A percentile compares a stretch with the other conserved stretches of the same genome.
Evolutionary conservation across 495 filamentous ascomycete species (phyloP).

Genomic region (Aspergillus indologenus): DNA sequence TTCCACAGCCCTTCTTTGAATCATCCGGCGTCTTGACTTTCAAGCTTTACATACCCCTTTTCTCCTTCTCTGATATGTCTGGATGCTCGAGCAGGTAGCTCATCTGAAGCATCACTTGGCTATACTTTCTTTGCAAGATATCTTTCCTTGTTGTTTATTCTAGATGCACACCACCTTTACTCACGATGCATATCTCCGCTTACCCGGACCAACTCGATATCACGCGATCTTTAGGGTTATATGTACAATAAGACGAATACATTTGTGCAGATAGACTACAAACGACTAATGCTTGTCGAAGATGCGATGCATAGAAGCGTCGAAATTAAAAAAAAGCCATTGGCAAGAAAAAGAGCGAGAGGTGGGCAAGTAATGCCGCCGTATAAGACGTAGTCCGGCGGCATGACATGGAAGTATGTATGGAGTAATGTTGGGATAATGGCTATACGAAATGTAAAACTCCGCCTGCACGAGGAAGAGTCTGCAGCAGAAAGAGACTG

Average conservation of each 20-base stretch:
- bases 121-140: conserved; percentile 3
- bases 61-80: not conserved
- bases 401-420: not conserved
- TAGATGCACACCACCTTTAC: not conserved
- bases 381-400: not conserved
- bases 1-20: not conserved
- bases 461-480: not conserved
- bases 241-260: conserved; percentile 3
- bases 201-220: not conserved
- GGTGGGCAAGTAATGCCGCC: not conserved
- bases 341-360: not conserved
- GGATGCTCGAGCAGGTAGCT: not conserved
- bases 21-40: not conserved
- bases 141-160: not conserved
- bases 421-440: not conserved
- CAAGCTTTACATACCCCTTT: conserved; percentile 4
- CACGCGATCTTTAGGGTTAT: not conserved
- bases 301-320: not conserved
- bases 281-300: not conserved
- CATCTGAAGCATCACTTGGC: not conserved
- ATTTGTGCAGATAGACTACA: not conserved
- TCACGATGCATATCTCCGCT: not conserved
- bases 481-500: not conserved
- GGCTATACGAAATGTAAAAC: not conserved
- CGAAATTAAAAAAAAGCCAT: not conserved